Percentiles rank a stretch among this genome's conserved stretches.
Evolutionary conservation across 805 yeast species (phyloP).

Genomic region (Candida koratica): DNA sequence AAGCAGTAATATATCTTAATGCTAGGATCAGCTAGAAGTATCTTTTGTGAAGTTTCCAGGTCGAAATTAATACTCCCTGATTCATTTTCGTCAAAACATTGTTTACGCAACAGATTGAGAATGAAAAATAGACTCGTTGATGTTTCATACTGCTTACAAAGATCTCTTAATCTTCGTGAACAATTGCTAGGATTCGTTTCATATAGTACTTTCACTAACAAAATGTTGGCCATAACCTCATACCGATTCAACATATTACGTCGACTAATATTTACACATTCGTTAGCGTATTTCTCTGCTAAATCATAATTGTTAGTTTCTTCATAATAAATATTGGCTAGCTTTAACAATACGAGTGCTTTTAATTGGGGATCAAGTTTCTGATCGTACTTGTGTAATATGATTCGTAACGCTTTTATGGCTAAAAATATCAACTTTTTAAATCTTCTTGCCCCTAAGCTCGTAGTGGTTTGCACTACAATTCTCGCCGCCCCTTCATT

Average conservation of each 20-base stretch:
- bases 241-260: slow-evolving; percentile 2
- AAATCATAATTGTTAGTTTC: slow-evolving; percentile 41
- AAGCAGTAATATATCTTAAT: slow-evolving; percentile 3
- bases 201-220: slow-evolving; percentile 3
- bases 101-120: slow-evolving; percentile 1
- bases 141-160: neutral
- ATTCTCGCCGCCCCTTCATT: slow-evolving; percentile 21
- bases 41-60: neutral
- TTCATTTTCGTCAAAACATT: slow-evolving; percentile 4
- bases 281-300: slow-evolving; percentile 28
- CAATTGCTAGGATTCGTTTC: slow-evolving; percentile 2
- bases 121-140: neutral
- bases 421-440: slow-evolving; percentile 30
- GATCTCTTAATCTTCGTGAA: neutral
- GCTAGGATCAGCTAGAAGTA: neutral
- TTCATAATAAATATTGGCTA: slow-evolving; percentile 33
- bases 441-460: slow-evolving; percentile 21
- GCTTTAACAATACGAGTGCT: slow-evolving; percentile 29
- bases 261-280: slow-evolving; percentile 1
- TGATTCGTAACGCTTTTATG: slow-evolving; percentile 33
- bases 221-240: slow-evolving; percentile 4
- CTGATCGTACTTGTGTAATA: slow-evolving; percentile 26
- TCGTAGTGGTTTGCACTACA: slow-evolving; percentile 16
- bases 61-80: neutral
- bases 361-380: slow-evolving; percentile 29